These are phyloP conservation scores for Notholithocarpus densiflorus DNA, from an alignment of 306 rosid genomes.

Conservation along the genomic window DNA sequence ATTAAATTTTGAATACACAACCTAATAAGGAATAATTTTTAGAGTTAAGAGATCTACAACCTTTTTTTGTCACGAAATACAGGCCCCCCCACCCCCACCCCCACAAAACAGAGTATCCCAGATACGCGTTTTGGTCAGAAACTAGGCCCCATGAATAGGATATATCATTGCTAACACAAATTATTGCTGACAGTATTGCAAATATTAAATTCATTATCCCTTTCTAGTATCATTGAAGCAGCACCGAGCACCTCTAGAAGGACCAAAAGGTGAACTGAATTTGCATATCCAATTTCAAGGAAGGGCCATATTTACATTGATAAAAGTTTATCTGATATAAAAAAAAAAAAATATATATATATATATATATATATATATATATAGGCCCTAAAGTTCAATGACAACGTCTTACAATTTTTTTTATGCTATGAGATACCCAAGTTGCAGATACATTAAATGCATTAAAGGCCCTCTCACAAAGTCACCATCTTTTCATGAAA, in stretches of 20 bases:
- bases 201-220: conserved; percentile 7
- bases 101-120: conserved; percentile 31
- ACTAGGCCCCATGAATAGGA: conserved; percentile 57
- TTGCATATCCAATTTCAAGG: no score
- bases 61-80: conserved; percentile 1
- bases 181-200: conserved; percentile 27
- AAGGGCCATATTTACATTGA: no score
- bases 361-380: no score
- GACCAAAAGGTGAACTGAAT: no score
- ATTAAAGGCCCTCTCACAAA: conserved; percentile 31
- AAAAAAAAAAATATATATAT: no score
- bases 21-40: neutral
- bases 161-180: conserved; percentile 31
- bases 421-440: conserved; percentile 11
- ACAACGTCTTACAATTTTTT: conserved; percentile 5
- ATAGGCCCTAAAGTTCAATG: no score
- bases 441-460: conserved; percentile 16
- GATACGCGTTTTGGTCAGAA: conserved; percentile 22
- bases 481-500: conserved; percentile 25
- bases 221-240: conserved; percentile 26
- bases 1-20: neutral
- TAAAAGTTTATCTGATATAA: no score
- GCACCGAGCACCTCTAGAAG: neutral
- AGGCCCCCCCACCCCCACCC: neutral
- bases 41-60: conserved; percentile 44